Evolutionary conservation across 176 grass and related monocot species (phyloP), one percentile per base, ranked within the genome.

Genomic region (Oryza nivara): DNA sequence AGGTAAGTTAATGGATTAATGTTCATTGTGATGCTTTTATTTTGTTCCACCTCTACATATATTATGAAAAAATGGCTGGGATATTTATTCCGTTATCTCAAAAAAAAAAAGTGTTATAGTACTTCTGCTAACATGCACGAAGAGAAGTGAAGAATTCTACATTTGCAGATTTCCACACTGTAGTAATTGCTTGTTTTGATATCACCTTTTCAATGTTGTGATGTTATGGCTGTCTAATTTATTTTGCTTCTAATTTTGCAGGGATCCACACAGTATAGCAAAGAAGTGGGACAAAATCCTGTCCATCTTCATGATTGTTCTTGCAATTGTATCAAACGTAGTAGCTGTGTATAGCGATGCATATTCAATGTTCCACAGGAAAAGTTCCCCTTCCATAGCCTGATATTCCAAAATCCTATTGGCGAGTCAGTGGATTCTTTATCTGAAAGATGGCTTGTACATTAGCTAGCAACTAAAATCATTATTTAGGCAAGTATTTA

Each of bases 301-400:
- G 22, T 88, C 93, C 3, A n/a, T 90, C 79, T 88, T 92, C 56
- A 98, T 98, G 96, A 98, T 95, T 41, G 74, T 90, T 75, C 89
- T 98, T 64, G 93, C 96, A 0, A 91, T 98, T 22, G 63, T 93
- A 23, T 98, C 96, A 26, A 98, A 98, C 35, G 77, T 84, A 41
- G 83, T 95, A 48, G 96, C 96, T 36, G 91, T 98, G 44, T 98
- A 98, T 65, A 98, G 93, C 15, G 96, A 98, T 73, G 96, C 92
- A 11, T 89, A 89, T 54, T 79, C 88, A 30, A 81, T 95, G 44
- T 95, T 98, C 80, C 84, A 83, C 17, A 90, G 93, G 87, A 68
- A 78, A 73, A 72, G 78, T 49, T 7, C 82, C 30, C 34, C 73
- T 68, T 86, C 56, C 5, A 34, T 56, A 4, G 34, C 56, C 46